Conservation (phyloP, 2,329 filamentous ascomycete genomes). For the Xylaria multiplex region DNA sequence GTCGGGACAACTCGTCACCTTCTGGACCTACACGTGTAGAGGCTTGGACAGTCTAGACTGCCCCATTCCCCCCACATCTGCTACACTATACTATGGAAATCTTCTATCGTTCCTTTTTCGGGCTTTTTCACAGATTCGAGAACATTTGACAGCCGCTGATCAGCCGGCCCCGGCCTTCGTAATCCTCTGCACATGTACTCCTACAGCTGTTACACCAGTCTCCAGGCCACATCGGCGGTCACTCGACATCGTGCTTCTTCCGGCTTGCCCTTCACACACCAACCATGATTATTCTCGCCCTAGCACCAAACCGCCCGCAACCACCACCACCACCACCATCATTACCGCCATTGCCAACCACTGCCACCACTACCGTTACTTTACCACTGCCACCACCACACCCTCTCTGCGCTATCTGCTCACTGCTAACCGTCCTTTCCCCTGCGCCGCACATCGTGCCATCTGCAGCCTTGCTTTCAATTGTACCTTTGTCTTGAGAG, state of each 20-base stretch:
- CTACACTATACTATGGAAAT: not conserved
- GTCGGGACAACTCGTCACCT: constrained; percentile 12
- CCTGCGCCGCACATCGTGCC: constrained; percentile 26
- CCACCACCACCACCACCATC: constrained; percentile 1
- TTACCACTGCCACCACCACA: constrained; percentile 16
- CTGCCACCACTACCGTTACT: constrained; percentile 7
- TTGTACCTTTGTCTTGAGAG: constrained; percentile 11
- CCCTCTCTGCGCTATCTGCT: not conserved
- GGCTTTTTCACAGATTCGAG: constrained; percentile 14
- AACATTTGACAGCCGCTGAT: constrained; percentile 33
- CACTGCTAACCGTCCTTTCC: constrained; percentile 13
- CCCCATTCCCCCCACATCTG: constrained; percentile 29
- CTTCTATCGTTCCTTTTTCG: constrained; percentile 13
- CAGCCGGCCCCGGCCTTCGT: constrained; percentile 26
- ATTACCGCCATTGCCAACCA: not conserved
- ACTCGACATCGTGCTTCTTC: constrained; percentile 27
- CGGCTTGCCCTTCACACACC: not conserved
- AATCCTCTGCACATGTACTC: constrained; percentile 15
- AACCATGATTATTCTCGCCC: constrained; percentile 14
- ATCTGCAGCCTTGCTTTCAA: constrained; percentile 28
- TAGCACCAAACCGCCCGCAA: constrained; percentile 6
- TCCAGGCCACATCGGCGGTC: constrained; percentile 16
- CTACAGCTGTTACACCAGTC: constrained; percentile 19
- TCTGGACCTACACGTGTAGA: no score
- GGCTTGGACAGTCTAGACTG: no score